Base-by-base conservation (phyloP, 2,329 filamentous ascomycete genomes). In the Macrophomina phaseolina region DNA sequence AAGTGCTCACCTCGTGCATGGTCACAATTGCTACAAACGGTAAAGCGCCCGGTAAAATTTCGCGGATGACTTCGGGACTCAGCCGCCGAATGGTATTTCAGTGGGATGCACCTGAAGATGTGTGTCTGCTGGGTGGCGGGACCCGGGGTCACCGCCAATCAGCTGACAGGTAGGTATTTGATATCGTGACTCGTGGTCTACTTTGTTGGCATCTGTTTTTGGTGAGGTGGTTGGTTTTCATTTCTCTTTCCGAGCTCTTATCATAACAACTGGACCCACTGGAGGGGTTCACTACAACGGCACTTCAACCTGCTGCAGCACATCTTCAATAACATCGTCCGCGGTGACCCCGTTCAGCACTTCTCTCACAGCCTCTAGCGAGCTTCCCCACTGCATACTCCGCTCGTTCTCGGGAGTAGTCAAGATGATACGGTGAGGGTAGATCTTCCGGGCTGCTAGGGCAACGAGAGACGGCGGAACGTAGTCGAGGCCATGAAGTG, bases 321-420 rank as follows among this genome's bases (percentile, higher is more conserved):
- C 85, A 52, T 87, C 83, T 60, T 89, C 86, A 51, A 89, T 81
- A 2, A 87, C 85, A 68, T 82, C 81, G 61, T 87, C 85, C 2
- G 83, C 80, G 1, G 81, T 86, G 3, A 87, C 78, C 38, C 82
- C 82, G 3, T 90, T 87, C 2, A 97, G 79, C 58, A 93, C 71
- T 16, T 85, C 83, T 69, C 86, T 83, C 1, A 97, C 87, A 4
- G 91, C 91, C 36, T 85, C 83, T 0, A 90, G 71, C 64, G 91
- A 89, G 77, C 94, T 97, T 0, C 95, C 95, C 89, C 96, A 99
- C 77, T 97, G 92, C 82, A 97, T 86, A 76, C 93, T 97, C 56
- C 93, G 85, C 80, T 98, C 95, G 67, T 89, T 87, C 68, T 88
- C 85, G 0, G 92, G 85, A 1, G 81, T 79, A 0, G 90, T 87